A percentile compares a stretch with the other conserved stretches of the same genome.
Evolutionary conservation across 106 monocot species (phyloP).

Genomic region (Apostasia shenzhenica): DNA sequence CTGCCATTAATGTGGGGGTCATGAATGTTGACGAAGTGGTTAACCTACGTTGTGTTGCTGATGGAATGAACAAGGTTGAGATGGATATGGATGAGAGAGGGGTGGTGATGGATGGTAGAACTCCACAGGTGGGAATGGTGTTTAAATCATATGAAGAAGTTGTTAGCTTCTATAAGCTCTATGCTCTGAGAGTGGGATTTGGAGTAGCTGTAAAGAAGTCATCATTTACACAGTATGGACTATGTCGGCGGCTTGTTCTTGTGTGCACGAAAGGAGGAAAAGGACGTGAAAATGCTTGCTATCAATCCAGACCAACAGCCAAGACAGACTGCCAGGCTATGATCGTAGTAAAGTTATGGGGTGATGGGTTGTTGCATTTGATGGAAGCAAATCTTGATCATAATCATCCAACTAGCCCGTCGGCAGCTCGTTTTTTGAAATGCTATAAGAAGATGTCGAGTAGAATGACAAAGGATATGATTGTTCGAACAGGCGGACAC

Average conservation of each 20-base stretch:
- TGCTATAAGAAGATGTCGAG: slow-evolving; percentile 35
- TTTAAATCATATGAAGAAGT: slow-evolving; percentile 54
- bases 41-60: slow-evolving; percentile 2
- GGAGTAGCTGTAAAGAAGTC: slow-evolving; percentile 48
- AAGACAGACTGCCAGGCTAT: slow-evolving; percentile 46
- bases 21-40: slow-evolving; percentile 5
- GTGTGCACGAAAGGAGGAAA: slow-evolving; percentile 45
- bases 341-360: slow-evolving; percentile 39
- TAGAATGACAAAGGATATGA: slow-evolving; percentile 25
- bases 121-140: slow-evolving; percentile 46
- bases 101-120: slow-evolving; percentile 20
- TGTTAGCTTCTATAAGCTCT: slow-evolving; percentile 44
- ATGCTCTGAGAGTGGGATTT: slow-evolving; percentile 44
- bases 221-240: slow-evolving; percentile 32
- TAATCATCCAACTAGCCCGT: slow-evolving; percentile 38
- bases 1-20: neutral
- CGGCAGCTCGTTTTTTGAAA: slow-evolving; percentile 24
- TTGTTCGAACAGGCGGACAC: slow-evolving; percentile 14
- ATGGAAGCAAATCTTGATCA: slow-evolving; percentile 43
- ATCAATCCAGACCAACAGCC: slow-evolving; percentile 42
- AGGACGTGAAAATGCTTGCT: slow-evolving; percentile 37
- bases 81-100: neutral
- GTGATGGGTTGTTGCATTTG: slow-evolving; percentile 44
- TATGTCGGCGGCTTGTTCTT: slow-evolving; percentile 35
- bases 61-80: slow-evolving; percentile 9